Percentiles rank a stretch among this genome's conserved stretches.
These are phyloP conservation scores for Crinitomyces ghanaensis DNA, from an alignment of 805 yeast species.

Conservation along the genomic window DNA sequence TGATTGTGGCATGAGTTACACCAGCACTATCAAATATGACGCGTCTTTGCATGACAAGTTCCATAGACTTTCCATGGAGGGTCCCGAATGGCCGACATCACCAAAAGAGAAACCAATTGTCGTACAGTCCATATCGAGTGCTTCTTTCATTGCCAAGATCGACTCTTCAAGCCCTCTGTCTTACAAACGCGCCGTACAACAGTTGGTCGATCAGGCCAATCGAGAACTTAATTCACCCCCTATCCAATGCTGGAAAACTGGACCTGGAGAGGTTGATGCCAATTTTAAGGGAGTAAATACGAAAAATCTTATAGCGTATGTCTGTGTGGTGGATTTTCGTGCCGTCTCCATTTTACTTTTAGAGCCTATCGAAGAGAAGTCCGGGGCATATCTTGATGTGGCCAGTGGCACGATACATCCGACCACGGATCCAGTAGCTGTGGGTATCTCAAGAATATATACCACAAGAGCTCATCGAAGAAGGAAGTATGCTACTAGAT, in stretches of 20 bases:
- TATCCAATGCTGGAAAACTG: conserved; percentile 19
- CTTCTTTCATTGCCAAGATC: conserved; percentile 20
- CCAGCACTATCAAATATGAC: conserved; percentile 32
- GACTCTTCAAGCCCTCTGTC: conserved; percentile 14
- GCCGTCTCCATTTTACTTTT: conserved; percentile 15
- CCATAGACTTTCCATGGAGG: conserved; percentile 35
- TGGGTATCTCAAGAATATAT: conserved; percentile 34
- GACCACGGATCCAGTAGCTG: conserved; percentile 22
- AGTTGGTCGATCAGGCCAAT: conserved; percentile 37
- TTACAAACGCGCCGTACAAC: conserved; percentile 20
- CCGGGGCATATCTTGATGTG: conserved; percentile 22
- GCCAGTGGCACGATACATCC: conserved; percentile 31
- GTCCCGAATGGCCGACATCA: conserved; percentile 30
- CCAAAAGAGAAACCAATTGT: no score
- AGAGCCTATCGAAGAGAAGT: conserved; percentile 13
- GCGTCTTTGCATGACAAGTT: conserved; percentile 34
- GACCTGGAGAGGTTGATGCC: conserved; percentile 25
- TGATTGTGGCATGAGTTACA: conserved; percentile 44
- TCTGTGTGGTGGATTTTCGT: conserved; percentile 25
- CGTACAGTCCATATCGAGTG: conserved; percentile 2
- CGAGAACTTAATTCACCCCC: conserved; percentile 39
- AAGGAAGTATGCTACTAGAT: conserved; percentile 31
- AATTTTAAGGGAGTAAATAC: no score
- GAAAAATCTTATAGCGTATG: no score
- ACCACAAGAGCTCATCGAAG: conserved; percentile 31